Base-by-base conservation (phyloP, 2,329 filamentous ascomycete genomes). In the Fusarium succisae region DNA sequence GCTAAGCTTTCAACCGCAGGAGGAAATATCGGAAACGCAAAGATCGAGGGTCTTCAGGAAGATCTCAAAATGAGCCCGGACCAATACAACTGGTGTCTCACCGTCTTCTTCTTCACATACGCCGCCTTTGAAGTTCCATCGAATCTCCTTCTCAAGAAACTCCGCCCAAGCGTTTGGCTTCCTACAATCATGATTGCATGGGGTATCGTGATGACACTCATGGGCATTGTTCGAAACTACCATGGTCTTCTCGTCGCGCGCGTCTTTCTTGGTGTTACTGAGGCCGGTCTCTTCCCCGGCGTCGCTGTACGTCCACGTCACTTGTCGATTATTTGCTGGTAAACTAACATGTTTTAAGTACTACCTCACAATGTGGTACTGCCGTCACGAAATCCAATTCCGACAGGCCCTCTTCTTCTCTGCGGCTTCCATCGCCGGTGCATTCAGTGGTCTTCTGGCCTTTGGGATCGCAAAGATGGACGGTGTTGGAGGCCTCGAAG, bases 41-140 rank as follows among this genome's bases (percentile, higher is more conserved):
- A 92, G 80, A 91, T 93, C 58, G 87, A 88, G 74, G 87, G 86
- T 4, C 81, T 90, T 2, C 83, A 86, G 48, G 83, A 90, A 66
- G 85, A 87, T 61, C 79, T 89, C 22, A 70, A 86, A 20, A 89
- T 95, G 85, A 88, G 87, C 0, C 81, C 87, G 9, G 86, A 89
- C 64, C 87, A 94, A 79, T 96, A 95, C 82, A 95, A 95, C 81
- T 86, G 90, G 77, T 88, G 90, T 55, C 85, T 92, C 11, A 87
- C 86, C 9, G 89, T 94, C 69, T 96, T 97, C 85, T 96, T 96
- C 85, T 89, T 96, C 72, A 81, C 92, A 4, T 97, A 96, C 79
- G 87, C 92, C 5, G 85, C 92, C 26, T 94, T 94, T 72, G 93
- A 96, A 79, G 89, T 92, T 0, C 84, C 93, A n/a, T 94, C 91